A percentile compares a stretch with the other conserved stretches of the same genome.
phyloP scores from a whole-genome alignment of 2,329 filamentous ascomycete species.

The Sporothrix schenckii region DNA sequence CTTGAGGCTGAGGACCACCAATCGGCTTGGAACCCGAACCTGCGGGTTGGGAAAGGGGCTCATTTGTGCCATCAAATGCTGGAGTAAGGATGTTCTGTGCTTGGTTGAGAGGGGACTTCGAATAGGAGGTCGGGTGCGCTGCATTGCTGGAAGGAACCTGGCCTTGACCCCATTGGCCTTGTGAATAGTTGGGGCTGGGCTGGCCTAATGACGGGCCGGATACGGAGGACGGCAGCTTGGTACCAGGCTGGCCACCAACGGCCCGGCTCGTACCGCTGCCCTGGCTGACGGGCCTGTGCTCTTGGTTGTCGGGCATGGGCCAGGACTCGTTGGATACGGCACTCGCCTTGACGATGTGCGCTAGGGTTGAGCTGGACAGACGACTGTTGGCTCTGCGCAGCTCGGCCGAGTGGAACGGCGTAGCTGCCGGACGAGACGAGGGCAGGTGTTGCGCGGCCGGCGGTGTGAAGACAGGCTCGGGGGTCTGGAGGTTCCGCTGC shows the following conservation, averaged over 20 bases:
- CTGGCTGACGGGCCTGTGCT: conserved; percentile 27
- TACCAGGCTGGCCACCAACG: not conserved
- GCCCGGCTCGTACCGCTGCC: conserved; percentile 14
- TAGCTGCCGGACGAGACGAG: conserved; percentile 67
- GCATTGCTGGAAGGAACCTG: conserved; percentile 48
- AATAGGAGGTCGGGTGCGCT: conserved; percentile 34
- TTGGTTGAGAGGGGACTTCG: conserved; percentile 52
- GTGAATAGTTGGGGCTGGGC: not conserved
- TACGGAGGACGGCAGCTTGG: conserved; percentile 1
- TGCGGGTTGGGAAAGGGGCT: conserved; percentile 21
- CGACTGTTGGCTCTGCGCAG: conserved; percentile 79
- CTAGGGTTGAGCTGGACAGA: conserved; percentile 78
- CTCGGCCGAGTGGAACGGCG: conserved; percentile 74
- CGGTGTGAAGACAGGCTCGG: conserved; percentile 75
- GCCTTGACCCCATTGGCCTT: conserved; percentile 29
- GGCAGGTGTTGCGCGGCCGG: conserved; percentile 79
- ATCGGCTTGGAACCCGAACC: not conserved
- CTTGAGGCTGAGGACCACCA: conserved; percentile 18
- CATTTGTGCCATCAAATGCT: conserved; percentile 20
- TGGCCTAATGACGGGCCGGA: conserved; percentile 23
- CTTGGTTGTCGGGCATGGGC: conserved; percentile 20
- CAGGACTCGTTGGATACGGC: conserved; percentile 42
- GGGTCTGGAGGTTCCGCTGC: conserved; percentile 60
- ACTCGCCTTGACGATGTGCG: conserved; percentile 74
- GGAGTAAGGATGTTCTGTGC: conserved; percentile 38